These are phyloP conservation scores for Boletus huronensis DNA, from an alignment of 768 basidiomycete species.

Conservation along the genomic window DNA sequence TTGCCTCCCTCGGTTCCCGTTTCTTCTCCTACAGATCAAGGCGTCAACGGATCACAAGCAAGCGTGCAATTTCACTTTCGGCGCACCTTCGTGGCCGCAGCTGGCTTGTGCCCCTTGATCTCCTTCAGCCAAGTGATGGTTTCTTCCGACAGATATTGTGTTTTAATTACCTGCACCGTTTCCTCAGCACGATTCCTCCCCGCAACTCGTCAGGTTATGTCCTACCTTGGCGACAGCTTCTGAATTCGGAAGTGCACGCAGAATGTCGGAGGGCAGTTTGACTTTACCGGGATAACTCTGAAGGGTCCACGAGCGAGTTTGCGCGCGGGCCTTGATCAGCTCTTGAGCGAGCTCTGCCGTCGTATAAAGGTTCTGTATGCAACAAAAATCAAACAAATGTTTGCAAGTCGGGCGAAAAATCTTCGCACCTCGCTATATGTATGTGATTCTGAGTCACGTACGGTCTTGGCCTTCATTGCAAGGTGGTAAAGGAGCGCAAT, in stretches of 20 bases:
- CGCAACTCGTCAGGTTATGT: neutral
- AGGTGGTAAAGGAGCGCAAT: constrained; percentile 80
- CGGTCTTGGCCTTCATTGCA: constrained; percentile 79
- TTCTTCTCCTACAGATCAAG: constrained; percentile 35
- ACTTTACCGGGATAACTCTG: constrained; percentile 79
- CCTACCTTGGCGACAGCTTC: constrained; percentile 64
- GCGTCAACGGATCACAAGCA: constrained; percentile 4
- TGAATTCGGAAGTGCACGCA: constrained; percentile 62
- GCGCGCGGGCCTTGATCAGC: constrained; percentile 67
- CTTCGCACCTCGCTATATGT: constrained; percentile 61
- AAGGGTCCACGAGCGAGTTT: constrained; percentile 67
- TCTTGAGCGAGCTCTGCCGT: constrained; percentile 88
- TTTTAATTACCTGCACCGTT: constrained; percentile 57
- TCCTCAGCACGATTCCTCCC: neutral
- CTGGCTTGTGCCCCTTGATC: constrained; percentile 37
- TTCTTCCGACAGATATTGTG: constrained; percentile 62
- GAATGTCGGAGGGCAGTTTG: constrained; percentile 76
- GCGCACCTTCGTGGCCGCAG: constrained; percentile 27
- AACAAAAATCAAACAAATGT: neutral
- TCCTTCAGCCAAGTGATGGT: constrained; percentile 56
- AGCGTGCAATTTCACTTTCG: neutral
- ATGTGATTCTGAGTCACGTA: constrained; percentile 72
- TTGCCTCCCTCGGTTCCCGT: constrained; percentile 38
- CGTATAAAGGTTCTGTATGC: constrained; percentile 74
- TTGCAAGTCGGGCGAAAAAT: neutral